These are phyloP conservation scores for Trebouxia sp. DNA, from an alignment of 139 green algal species.

Conservation along the genomic window DNA sequence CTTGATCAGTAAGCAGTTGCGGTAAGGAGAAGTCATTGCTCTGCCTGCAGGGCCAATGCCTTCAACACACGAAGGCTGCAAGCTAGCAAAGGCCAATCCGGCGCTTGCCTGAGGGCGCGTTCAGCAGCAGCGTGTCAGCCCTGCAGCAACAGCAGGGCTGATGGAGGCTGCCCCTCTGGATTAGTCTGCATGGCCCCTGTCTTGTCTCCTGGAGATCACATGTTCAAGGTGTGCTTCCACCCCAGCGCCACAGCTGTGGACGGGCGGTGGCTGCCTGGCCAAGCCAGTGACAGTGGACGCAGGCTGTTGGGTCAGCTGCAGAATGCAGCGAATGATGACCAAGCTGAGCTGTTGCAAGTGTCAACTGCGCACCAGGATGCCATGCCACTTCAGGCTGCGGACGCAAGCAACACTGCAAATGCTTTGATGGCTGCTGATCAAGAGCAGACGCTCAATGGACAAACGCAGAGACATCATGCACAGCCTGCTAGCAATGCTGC, in stretches of 20 bases:
- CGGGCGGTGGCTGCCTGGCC: neutral
- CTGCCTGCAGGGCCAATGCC: neutral
- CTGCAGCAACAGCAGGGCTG: neutral
- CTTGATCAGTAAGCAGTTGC: no score
- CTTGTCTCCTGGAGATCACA: neutral
- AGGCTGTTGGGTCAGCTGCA: neutral
- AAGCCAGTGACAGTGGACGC: neutral
- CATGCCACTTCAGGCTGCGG: no score
- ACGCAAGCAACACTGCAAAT: no score
- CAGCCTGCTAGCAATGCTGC: neutral
- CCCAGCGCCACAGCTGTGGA: neutral
- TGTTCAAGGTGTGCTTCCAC: slow-evolving; percentile 28
- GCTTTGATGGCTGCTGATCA: no score
- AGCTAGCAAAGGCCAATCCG: neutral
- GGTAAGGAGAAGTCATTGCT: no score
- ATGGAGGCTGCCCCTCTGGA: neutral
- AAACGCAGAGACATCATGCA: neutral
- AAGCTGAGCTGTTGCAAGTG: neutral
- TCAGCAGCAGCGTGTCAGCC: slow-evolving; percentile 13
- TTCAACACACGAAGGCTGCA: slow-evolving; percentile 1
- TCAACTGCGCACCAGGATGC: neutral
- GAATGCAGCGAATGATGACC: neutral
- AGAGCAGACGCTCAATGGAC: no score
- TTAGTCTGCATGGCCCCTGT: slow-evolving; percentile 14
- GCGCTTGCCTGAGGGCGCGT: slow-evolving; percentile 20